Percentiles rank a stretch among this genome's conserved stretches.
phyloP scores from a whole-genome alignment of 2,329 filamentous ascomycete genomes.

The Westerdykella sp. region DNA sequence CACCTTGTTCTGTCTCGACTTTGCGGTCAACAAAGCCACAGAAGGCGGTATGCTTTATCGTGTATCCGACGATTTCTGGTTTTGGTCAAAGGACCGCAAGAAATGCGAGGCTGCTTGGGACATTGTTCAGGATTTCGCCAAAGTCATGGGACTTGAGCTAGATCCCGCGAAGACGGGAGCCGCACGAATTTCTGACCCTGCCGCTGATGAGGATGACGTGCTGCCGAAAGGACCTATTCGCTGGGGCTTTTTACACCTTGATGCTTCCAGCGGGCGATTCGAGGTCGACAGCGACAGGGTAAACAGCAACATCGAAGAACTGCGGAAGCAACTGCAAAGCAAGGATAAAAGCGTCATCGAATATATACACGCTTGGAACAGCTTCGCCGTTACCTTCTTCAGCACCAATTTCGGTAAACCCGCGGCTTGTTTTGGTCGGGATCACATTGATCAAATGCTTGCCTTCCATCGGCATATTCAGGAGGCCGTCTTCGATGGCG shows the following conservation, averaged over 20 bases:
- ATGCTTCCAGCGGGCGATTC: constrained; percentile 21
- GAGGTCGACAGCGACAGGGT: constrained; percentile 32
- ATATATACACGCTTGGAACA: constrained; percentile 45
- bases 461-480: constrained; percentile 47
- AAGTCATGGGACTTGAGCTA: constrained; percentile 41
- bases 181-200: constrained; percentile 26
- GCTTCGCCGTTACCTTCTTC: constrained; percentile 49
- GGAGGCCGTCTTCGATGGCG: constrained; percentile 40
- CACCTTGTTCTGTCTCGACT: constrained; percentile 45
- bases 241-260: constrained; percentile 29
- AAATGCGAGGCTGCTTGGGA: constrained; percentile 41
- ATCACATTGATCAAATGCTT: constrained; percentile 50
- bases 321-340: constrained; percentile 23
- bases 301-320: constrained; percentile 24
- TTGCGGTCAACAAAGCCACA: constrained; percentile 41
- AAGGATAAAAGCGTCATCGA: constrained; percentile 30
- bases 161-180: constrained; percentile 40
- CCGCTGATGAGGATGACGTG: constrained; percentile 9
- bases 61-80: constrained; percentile 47
- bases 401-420: constrained; percentile 48
- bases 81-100: constrained; percentile 40
- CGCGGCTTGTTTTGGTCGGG: constrained; percentile 48
- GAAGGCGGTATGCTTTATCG: constrained; percentile 41
- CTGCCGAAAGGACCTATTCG: constrained; percentile 26
- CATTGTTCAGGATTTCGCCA: constrained; percentile 39